Evolutionary conservation across 345 rosid genomes (phyloP), one percentile per base, ranked within the genome.

Genomic region (Kandelia obovata): DNA sequence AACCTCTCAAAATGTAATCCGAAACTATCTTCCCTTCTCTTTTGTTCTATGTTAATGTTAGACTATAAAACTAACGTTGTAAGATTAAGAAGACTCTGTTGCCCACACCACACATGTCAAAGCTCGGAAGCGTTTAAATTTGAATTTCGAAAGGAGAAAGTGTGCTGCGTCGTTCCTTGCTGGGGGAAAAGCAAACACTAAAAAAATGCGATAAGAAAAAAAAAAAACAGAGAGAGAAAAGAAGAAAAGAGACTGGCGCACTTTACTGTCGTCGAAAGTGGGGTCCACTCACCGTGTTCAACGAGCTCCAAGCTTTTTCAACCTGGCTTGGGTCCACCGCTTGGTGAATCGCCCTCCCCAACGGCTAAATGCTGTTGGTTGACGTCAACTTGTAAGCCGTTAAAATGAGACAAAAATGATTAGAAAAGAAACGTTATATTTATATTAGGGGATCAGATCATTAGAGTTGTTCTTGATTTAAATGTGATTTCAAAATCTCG

Each of bases 121-220:
- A 56, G 59, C 51, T 25, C 52, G 4, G 6, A 31, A 31, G 35
- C 64, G 20, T 62, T 68, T 62, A 62, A 74, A 74, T 74, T 74
- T 74, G 64, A 74, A 74, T 68, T 74, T 74, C 73, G 9, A 68
- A 74, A 73, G 17, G 71, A 28, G 13, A 26, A 73, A 27, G 58
- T 20, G 58, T 20, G 27, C 13, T 52, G 71, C 66, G 65, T 35
- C 60, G 53, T 19, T 70, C 31, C n/a, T 13, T n/a, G 66, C 37
- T 52, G 15, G 35, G 28, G 49, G 61, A 61, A 61, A 23, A 21
- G 62, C 67, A 52, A 7, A 2, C 25, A 17, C 32, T 9, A 16
- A 7, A 47, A 23, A 47, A 20, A 51, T 26, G 6, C 4, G 65
- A 21, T 21, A 32, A 34, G 35, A 0, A 5, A 62, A 20, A 30